phyloP scores from a whole-genome alignment of 768 basidiomycete species.

The Holtermannia corniformis region DNA sequence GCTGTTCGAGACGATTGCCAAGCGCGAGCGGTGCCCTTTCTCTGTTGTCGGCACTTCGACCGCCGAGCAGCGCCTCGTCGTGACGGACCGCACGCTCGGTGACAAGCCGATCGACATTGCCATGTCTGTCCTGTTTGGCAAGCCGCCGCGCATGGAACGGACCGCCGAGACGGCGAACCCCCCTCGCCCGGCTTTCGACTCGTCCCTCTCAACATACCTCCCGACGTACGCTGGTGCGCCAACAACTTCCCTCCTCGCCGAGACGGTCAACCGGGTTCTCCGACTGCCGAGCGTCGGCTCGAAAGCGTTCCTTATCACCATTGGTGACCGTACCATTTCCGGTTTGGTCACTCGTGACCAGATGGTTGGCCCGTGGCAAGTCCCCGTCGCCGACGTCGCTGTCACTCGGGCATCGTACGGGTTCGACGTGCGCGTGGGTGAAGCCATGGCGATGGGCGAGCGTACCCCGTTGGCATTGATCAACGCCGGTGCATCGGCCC shows the following conservation, averaged over 20 bases:
- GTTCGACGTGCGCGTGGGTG: slow-evolving; percentile 70
- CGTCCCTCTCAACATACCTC: slow-evolving; percentile 58
- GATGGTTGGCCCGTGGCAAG: slow-evolving; percentile 99
- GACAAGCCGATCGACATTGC: slow-evolving; percentile 73
- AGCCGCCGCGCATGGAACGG: slow-evolving; percentile 83
- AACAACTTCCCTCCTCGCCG: slow-evolving; percentile 45
- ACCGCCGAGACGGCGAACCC: slow-evolving; percentile 51
- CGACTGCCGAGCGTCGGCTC: slow-evolving; percentile 86
- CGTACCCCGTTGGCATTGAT: slow-evolving; percentile 86
- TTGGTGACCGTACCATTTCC: slow-evolving; percentile 88
- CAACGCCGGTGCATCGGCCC: slow-evolving; percentile 76
- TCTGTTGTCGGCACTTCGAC: slow-evolving; percentile 85
- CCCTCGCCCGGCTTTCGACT: slow-evolving; percentile 55
- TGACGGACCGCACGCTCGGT: slow-evolving; percentile 74
- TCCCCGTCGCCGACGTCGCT: slow-evolving; percentile 93
- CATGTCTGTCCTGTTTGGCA: slow-evolving; percentile 95
- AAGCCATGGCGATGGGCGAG: slow-evolving; percentile 99
- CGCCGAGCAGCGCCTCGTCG: slow-evolving; percentile 66
- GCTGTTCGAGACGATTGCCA: slow-evolving; percentile 65
- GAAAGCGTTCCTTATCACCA: slow-evolving; percentile 96
- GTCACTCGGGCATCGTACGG: slow-evolving; percentile 93
- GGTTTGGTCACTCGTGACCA: slow-evolving; percentile 93
- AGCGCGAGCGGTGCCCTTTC: slow-evolving; percentile 86
- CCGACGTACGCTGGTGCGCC: slow-evolving; percentile 39
- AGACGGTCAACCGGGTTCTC: slow-evolving; percentile 71